These are phyloP conservation scores for Rhizoclosmatium sp. DNA, from an alignment of 192 early-diverging fungal species.

Conservation along the genomic window DNA sequence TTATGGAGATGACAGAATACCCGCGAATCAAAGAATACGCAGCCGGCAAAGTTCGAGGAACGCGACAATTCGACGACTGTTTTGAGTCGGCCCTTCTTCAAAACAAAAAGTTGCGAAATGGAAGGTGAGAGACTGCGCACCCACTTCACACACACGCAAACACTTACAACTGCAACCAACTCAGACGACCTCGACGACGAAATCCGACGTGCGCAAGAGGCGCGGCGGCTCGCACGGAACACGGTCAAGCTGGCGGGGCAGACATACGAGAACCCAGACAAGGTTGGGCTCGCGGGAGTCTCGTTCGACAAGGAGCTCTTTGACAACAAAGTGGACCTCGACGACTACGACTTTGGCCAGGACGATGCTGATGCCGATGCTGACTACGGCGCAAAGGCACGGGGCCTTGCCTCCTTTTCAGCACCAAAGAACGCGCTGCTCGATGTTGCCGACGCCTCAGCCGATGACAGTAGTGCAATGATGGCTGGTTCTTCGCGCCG, in stretches of 20 bases:
- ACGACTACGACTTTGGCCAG: conserved; percentile 70
- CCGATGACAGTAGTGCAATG: neutral
- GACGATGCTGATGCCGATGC: conserved; percentile 53
- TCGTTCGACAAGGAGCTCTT: conserved; percentile 78
- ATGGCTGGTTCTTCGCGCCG: conserved; percentile 54
- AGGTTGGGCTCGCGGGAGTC: conserved; percentile 2
- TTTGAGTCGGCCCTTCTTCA: neutral
- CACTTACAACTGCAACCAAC: neutral
- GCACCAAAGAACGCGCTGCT: conserved; percentile 64
- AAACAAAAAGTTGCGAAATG: neutral
- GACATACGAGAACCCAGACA: conserved; percentile 32
- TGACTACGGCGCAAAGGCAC: conserved; percentile 55
- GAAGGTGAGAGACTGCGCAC: neutral
- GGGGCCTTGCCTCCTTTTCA: conserved; percentile 71
- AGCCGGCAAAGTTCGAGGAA: too few species aligned
- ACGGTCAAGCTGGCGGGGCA: neutral
- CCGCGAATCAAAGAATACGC: too few species aligned
- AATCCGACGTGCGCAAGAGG: conserved; percentile 23
- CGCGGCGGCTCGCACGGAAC: neutral
- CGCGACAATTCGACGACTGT: neutral
- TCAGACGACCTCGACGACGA: conserved; percentile 20
- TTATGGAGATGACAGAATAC: too few species aligned
- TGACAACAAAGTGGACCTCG: conserved; percentile 57
- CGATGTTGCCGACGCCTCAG: conserved; percentile 3
- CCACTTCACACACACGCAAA: neutral